Conservation (phyloP, 2,329 filamentous ascomycete species). For the Trichoderma citrinoviride region DNA sequence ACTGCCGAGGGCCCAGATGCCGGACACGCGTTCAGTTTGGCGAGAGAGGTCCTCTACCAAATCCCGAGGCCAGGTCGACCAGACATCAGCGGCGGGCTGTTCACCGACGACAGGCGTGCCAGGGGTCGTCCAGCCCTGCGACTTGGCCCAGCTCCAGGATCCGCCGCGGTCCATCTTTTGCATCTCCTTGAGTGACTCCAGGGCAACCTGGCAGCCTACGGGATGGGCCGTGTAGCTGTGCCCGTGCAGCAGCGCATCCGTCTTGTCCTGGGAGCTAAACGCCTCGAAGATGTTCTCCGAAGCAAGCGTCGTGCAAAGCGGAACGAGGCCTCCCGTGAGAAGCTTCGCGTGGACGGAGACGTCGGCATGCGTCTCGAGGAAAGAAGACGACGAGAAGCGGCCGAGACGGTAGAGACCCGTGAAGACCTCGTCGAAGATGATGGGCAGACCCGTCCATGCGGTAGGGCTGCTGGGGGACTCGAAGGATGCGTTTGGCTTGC, state of each 20-base stretch:
- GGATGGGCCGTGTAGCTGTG: conserved; percentile 87
- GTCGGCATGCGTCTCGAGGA: conserved; percentile 67
- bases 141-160: conserved; percentile 55
- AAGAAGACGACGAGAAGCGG: conserved; percentile 65
- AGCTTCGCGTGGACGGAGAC: conserved; percentile 81
- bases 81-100: conserved; percentile 36
- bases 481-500: conserved; percentile 24
- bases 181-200: conserved; percentile 63
- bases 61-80: conserved; percentile 68
- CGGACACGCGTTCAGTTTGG: conserved; percentile 52
- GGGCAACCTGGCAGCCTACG: conserved; percentile 74
- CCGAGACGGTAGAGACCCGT: conserved; percentile 82
- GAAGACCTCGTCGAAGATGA: conserved; percentile 86
- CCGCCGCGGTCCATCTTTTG: conserved; percentile 53
- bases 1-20: conserved; percentile 71
- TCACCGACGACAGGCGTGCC: neutral
- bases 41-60: conserved; percentile 60
- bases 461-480: conserved; percentile 25
- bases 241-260: conserved; percentile 75
- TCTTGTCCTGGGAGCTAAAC: conserved; percentile 71
- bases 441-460: conserved; percentile 69
- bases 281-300: conserved; percentile 70
- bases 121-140: conserved; percentile 42
- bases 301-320: conserved; percentile 72
- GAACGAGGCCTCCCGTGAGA: conserved; percentile 75